Evolutionary conservation across 768 basidiomycete genomes (phyloP).

Genomic region (Suillus brevipes): DNA sequence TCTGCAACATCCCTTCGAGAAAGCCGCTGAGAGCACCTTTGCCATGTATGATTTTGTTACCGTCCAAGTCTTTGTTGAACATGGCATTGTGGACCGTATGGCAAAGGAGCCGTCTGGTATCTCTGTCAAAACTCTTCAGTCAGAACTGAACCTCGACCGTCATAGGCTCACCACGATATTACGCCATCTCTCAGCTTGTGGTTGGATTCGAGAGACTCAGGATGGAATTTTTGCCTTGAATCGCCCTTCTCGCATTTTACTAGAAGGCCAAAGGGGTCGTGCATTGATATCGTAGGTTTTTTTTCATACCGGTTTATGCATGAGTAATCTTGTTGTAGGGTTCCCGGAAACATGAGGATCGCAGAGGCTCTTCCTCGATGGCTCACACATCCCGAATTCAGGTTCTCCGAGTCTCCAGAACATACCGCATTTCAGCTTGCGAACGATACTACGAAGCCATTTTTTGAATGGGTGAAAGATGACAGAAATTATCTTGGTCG

Average conservation of each 20-base stretch:
- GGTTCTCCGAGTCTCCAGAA: constrained; percentile 10
- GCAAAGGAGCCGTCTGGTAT: constrained; percentile 17
- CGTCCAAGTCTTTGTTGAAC: constrained; percentile 18
- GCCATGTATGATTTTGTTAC: constrained; percentile 19
- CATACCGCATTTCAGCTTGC: constrained; percentile 41
- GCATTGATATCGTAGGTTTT: constrained; percentile 16
- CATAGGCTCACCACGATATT: constrained; percentile 17
- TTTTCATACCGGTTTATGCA: neutral
- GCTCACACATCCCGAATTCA: constrained; percentile 20
- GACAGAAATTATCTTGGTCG: neutral
- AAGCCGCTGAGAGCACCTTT: constrained; percentile 4
- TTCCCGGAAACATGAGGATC: constrained; percentile 14
- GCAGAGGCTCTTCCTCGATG: constrained; percentile 15
- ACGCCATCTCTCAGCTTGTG: constrained; percentile 17
- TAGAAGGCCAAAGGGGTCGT: constrained; percentile 16
- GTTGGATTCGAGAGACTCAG: constrained; percentile 22
- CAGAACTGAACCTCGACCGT: constrained; percentile 16
- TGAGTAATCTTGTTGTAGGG: constrained; percentile 8
- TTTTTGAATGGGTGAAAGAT: constrained; percentile 29
- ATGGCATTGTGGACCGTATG: constrained; percentile 19
- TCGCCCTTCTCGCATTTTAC: constrained; percentile 18
- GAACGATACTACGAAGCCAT: constrained; percentile 36
- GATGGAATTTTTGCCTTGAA: constrained; percentile 21
- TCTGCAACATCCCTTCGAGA: constrained; percentile 8
- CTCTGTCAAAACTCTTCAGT: constrained; percentile 16